Percentiles rank a stretch among this genome's conserved stretches.
These are phyloP conservation scores for Jaapia argillacea DNA, from an alignment of 768 basidiomycete genomes.

Conservation along the genomic window DNA sequence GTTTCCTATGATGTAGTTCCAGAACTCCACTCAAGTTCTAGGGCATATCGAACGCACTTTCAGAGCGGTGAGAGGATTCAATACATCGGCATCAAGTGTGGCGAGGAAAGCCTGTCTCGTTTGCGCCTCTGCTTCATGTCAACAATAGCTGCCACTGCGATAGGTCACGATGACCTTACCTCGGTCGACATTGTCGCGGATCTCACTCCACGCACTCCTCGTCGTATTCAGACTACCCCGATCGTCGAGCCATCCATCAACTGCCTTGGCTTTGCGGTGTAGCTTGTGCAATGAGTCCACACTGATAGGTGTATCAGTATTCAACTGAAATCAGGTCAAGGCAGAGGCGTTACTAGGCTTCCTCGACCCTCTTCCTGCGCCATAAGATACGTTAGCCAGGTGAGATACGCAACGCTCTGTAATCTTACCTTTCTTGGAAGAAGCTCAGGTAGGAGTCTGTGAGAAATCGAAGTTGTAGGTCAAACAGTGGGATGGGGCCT, in stretches of 20 bases:
- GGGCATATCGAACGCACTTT: slow-evolving; percentile 34
- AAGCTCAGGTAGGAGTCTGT: slow-evolving; percentile 74
- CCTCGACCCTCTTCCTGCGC: slow-evolving; percentile 72
- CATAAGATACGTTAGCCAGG: slow-evolving; percentile 4
- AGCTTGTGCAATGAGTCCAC: slow-evolving; percentile 67
- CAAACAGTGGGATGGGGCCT: slow-evolving; percentile 64
- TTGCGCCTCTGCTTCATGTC: slow-evolving; percentile 53
- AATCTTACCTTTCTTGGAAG: slow-evolving; percentile 72
- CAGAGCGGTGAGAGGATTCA: slow-evolving; percentile 54
- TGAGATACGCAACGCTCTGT: slow-evolving; percentile 7
- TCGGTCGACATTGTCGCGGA: slow-evolving; percentile 78
- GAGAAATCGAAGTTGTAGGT: slow-evolving; percentile 56
- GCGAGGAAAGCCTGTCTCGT: slow-evolving; percentile 70
- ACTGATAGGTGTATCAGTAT: slow-evolving; percentile 36
- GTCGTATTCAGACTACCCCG: slow-evolving; percentile 53
- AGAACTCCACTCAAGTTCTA: neutral
- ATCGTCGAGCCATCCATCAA: slow-evolving; percentile 68
- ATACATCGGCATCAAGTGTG: slow-evolving; percentile 63
- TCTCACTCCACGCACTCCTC: slow-evolving; percentile 73
- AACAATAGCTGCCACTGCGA: neutral
- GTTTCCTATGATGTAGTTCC: slow-evolving; percentile 48
- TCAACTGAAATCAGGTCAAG: no score
- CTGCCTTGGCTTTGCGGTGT: slow-evolving; percentile 58
- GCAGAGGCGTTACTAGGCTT: slow-evolving; percentile 52
- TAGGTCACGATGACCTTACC: slow-evolving; percentile 28